Evolutionary conservation across 208 protist species (phyloP), one percentile per base, ranked within the genome.

Genomic region (Trypanosoma rangeli): DNA sequence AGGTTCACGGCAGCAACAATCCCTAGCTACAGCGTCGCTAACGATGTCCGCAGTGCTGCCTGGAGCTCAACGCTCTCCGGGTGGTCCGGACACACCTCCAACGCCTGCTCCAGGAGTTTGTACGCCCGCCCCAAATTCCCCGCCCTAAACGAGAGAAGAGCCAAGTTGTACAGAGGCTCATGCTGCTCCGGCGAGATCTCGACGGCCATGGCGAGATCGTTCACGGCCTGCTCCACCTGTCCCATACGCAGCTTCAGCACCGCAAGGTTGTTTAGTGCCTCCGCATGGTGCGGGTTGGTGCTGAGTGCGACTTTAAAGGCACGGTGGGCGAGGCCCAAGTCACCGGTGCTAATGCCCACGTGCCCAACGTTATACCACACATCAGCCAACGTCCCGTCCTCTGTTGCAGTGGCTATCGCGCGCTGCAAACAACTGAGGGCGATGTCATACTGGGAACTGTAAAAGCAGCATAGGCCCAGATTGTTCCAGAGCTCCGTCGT

Each of bases 321-420:
- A 46, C 97, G 94, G 52, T 97, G 86, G 1, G 97, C 97, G 31
- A 98, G 83, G 20, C 48, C 53, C 0, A 90, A 52, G 70, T 99
- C 96, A 49, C 97, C 96, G 33, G 98, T 85, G 22, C 87, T 82
- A 64, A 99, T 89, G 5, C 92, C 94, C 20, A 98, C 80, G 70
- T 98, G 94, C 9, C 95, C 94, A 67, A 99, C 91, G 79, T 99
- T 99, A 80, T 97, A 99, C 94, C 94, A 98, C 28, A 98, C 79
- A 70, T 98, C 93, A 9, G 94, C 83, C 18, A 79, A 74, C 65
- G 83, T 66, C 26, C 79, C 74, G 60, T 93, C 86, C 24, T 97
- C 86, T 26, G 68, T 66, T 59, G 89, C 87, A 22, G 86, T 66
- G n/a, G 73, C 65, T 26, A 98, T 64, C 20, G 93, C 94, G 8